Evolutionary conservation across 1,284 basidiomycete species (phyloP), one percentile per base, ranked within the genome.

Genomic region (Rhodotorula mucilaginosa): DNA sequence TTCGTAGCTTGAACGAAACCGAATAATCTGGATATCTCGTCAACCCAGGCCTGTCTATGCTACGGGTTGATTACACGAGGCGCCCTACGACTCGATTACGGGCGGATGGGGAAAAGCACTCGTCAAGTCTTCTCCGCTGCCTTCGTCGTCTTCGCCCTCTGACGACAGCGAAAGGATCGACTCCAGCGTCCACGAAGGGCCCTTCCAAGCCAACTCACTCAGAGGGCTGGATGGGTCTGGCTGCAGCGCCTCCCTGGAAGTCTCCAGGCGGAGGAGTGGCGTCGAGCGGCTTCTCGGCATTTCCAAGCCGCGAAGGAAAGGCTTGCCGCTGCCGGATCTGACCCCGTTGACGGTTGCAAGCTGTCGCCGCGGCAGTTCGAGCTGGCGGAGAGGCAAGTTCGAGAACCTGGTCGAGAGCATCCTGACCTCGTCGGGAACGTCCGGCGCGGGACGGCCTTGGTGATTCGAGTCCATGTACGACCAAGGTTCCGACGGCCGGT

Each of bases 81-180:
- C 39, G 39, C 39, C 39, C 51, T n/a, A 52, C 21, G n/a, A 16
- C 26, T 56, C 26, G 6, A 26, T 56, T 16, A 12, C 13, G 13
- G 61, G 61, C 61, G 61, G 61, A 23, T 23, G 13, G 4, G 61
- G 61, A 31, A 62, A 62, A 19, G 61, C 61, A 13, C 61, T 39
- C 6, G 49, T 18, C 29, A 26, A 48, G 47, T 29, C 59, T 18
- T 2, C 60, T 5, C 21, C 47, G 21, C 8, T 44, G 13, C 52
- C 49, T 29, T 51, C 44, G 19, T 52, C 61, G 29, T 62, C 61
- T 8, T 62, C 49, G 3, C 51, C 60, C 19, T 48, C 51, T 12
- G 46, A 29, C 46, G 61, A 62, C 21, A 62, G 31, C 61, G 61
- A 62, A 5, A 62, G 34, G 21, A 62, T n/a, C 5, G 61, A 62